Evolutionary conservation across 2,329 filamentous ascomycete genomes (phyloP), one percentile per base, ranked within the genome.

Genomic region (Epichloe glyceriae): DNA sequence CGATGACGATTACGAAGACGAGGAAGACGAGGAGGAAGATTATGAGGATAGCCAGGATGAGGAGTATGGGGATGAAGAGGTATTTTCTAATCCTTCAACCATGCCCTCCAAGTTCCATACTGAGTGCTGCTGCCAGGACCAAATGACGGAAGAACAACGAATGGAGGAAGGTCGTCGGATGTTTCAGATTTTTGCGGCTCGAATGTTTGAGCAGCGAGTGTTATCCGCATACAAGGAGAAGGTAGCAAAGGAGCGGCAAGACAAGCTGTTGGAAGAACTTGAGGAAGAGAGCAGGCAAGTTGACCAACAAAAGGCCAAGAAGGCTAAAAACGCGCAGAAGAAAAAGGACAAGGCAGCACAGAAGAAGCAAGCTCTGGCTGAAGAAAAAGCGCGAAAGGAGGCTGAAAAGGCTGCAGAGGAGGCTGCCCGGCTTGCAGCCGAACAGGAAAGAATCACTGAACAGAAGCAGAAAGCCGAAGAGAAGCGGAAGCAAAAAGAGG

Each of bases 181-280:
- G 93, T 98, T 98, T 65, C 93, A 98, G 67, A 97, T 98, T 66
- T 98, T 98, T 68, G 93, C 93, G 54, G 93, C 93, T 52, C 83
- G 93, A 56, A 98, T 98, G 93, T 98, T 98, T 67, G 93, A 98
- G 71, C 93, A 98, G 67, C 80, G 93, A 56, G 93, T 98, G 20
- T 76, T 98, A 53, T 91, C 87, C 41, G 93, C 93, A n/a, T 98
- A 98, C 70, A 86, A 89, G 66, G 91, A 97, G 70, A 96, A 96
- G 66, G 91, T 98, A 3, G 88, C 93, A 17, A 83, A 85, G 60
- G 91, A 98, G 70, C 86, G 93, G 30, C 91, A 96, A 63, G 78
- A 86, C 62, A 89, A 89, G 65, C 81, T 98, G 20, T 75, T 98
- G 26, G 86, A 96, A 64, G 93, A 98, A 66, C 74, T 96, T 3